Evolutionary conservation across 768 basidiomycete genomes (phyloP).

Genomic region (Auriculariales sp.): DNA sequence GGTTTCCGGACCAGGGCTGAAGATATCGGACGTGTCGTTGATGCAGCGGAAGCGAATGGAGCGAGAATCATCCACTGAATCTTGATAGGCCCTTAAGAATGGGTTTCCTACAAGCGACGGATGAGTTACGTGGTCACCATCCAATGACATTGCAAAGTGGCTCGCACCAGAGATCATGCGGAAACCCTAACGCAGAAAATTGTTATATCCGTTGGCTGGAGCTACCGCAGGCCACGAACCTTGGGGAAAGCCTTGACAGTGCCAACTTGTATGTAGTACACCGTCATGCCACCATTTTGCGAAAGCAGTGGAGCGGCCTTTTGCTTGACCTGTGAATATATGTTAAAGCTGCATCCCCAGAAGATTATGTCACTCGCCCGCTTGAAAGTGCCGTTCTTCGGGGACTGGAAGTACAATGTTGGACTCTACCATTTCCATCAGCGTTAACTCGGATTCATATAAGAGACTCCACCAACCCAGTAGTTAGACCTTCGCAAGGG

Average conservation of each 20-base stretch:
- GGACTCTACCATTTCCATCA: constrained; percentile 8
- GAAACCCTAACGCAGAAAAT: background rate
- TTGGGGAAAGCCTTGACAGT: constrained; percentile 6
- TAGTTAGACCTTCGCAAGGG: too few species aligned
- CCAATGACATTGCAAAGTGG: too few species aligned
- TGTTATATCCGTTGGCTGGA: too few species aligned
- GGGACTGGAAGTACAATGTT: constrained; percentile 8
- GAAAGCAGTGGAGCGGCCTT: constrained; percentile 4
- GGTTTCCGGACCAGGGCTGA: too few species aligned
- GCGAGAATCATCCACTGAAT: constrained; percentile 5
- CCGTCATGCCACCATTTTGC: constrained; percentile 7
- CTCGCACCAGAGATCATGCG: constrained; percentile 1
- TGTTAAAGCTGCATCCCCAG: background rate
- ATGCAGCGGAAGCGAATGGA: constrained; percentile 7
- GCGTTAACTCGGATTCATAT: too few species aligned
- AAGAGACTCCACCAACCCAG: too few species aligned
- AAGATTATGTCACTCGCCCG: background rate
- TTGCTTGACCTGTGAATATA: constrained; percentile 2
- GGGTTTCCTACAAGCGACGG: constrained; percentile 5
- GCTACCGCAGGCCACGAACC: constrained; percentile 4
- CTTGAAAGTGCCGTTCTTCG: constrained; percentile 6
- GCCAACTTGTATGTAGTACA: constrained; percentile 8
- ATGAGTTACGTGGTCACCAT: too few species aligned
- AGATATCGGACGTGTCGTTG: background rate
- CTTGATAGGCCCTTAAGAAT: constrained; percentile 5